Evolutionary conservation across 1,284 basidiomycete species (phyloP).

Genomic region (Thelephora terrestris): DNA sequence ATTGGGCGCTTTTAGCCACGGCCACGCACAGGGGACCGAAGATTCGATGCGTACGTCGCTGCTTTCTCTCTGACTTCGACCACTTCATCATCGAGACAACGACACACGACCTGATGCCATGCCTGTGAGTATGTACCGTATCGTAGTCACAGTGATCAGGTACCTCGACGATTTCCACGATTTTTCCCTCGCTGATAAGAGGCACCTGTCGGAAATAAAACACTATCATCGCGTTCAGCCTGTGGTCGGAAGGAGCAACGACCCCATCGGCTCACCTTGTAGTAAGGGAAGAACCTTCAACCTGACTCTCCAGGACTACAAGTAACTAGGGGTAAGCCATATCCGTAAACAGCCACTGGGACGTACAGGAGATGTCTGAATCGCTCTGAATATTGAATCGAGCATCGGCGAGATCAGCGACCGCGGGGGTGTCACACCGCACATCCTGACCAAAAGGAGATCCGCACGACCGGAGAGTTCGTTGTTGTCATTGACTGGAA

Average conservation of each 20-base stretch:
- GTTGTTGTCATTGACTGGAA: constrained; percentile 56
- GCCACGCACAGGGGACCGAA: not conserved
- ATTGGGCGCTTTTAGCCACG: constrained; percentile 1
- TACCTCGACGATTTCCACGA: constrained; percentile 61
- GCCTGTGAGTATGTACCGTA: not conserved
- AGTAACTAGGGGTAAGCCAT: not conserved
- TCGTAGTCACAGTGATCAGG: constrained; percentile 4
- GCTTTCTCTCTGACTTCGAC: constrained; percentile 72
- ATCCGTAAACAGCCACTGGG: not conserved
- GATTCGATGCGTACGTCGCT: constrained; percentile 41
- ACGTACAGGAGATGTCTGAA: constrained; percentile 53
- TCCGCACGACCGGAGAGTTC: constrained; percentile 53
- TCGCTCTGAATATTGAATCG: constrained; percentile 55
- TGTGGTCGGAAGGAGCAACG: not conserved
- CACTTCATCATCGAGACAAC: constrained; percentile 64
- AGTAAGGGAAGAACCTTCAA: constrained; percentile 66
- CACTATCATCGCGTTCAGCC: not conserved
- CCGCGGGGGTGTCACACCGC: constrained; percentile 57
- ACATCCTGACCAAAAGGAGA: constrained; percentile 59
- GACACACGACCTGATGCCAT: constrained; percentile 43
- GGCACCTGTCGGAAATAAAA: constrained; percentile 57
- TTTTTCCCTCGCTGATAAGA: constrained; percentile 49
- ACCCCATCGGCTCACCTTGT: constrained; percentile 36
- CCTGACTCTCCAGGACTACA: constrained; percentile 63
- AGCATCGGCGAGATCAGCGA: constrained; percentile 48